Conservation (phyloP, 169 alveolate genomes). For the Theileria luwenshuni region DNA sequence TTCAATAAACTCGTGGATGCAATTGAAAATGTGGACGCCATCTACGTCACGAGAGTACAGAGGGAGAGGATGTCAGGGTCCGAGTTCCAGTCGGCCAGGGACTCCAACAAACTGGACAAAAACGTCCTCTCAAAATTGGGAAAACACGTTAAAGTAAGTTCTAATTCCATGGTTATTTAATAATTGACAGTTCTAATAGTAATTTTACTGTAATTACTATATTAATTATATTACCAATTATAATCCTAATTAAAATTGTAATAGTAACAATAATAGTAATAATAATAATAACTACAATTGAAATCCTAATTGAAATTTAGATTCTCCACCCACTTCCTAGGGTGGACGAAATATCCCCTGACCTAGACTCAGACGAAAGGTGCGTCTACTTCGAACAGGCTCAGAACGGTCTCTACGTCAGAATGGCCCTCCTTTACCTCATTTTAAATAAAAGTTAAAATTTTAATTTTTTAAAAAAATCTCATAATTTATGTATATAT, state of each 20-base stretch:
- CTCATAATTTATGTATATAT: slow-evolving; percentile 4
- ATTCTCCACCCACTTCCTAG: slow-evolving; percentile 84
- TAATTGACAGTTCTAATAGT: neutral
- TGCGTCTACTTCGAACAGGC: slow-evolving; percentile 83
- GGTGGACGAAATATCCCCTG: slow-evolving; percentile 75
- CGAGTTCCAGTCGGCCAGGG: slow-evolving; percentile 60
- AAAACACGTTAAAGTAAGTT: slow-evolving; percentile 62
- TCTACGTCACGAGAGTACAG: slow-evolving; percentile 83
- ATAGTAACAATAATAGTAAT: neutral
- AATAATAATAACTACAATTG: neutral
- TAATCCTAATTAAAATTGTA: neutral
- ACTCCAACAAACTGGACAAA: slow-evolving; percentile 65
- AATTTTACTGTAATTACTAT: neutral
- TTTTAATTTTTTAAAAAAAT: slow-evolving; percentile 8
- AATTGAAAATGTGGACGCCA: slow-evolving; percentile 66
- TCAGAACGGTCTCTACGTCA: slow-evolving; percentile 80
- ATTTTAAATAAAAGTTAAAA: slow-evolving; percentile 39
- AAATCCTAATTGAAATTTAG: neutral
- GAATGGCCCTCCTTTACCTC: slow-evolving; percentile 83
- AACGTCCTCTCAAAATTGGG: slow-evolving; percentile 57
- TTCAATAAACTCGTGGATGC: slow-evolving; percentile 55
- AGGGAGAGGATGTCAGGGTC: slow-evolving; percentile 73
- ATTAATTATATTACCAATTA: slow-evolving; percentile 13
- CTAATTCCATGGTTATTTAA: neutral
- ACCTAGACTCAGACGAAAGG: slow-evolving; percentile 71